A percentile compares a stretch with the other conserved stretches of the same genome.
phyloP scores from a whole-genome alignment of 2,329 filamentous ascomycete species.

The Leptographium radiaticola region DNA sequence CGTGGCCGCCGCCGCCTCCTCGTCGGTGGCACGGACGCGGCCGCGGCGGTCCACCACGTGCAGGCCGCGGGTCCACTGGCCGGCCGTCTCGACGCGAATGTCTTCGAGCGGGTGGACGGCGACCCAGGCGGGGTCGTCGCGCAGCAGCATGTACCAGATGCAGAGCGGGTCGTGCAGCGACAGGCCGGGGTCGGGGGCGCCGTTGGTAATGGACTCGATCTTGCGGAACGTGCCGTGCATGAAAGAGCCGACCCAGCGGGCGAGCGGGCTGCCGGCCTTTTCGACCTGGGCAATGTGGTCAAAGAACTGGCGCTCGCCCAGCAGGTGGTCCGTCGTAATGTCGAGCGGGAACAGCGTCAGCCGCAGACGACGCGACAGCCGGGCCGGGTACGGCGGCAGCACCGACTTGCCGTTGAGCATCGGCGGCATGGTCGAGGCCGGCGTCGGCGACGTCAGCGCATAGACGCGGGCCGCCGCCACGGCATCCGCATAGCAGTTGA shows the following conservation, averaged over 20 bases:
- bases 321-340: conserved; percentile 58
- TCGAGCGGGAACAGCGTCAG: conserved; percentile 65
- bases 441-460: conserved; percentile 61
- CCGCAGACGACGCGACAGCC: conserved; percentile 49
- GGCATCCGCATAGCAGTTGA: conserved; percentile 88
- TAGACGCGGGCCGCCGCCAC: conserved; percentile 65
- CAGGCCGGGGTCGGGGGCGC: conserved; percentile 41
- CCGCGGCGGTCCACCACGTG: conserved; percentile 67
- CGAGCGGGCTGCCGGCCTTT: conserved; percentile 55
- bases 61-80: conserved; percentile 92
- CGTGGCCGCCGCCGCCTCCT: background rate
- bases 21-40: conserved; percentile 37
- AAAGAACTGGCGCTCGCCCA: conserved; percentile 48
- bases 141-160: conserved; percentile 64
- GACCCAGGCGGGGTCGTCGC: conserved; percentile 44
- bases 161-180: conserved; percentile 68
- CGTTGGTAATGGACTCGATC: conserved; percentile 44
- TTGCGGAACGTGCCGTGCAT: conserved; percentile 58
- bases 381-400: conserved; percentile 49
- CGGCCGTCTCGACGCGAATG: conserved; percentile 75
- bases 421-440: conserved; percentile 69
- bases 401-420: conserved; percentile 35
- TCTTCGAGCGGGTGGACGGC: conserved; percentile 53
- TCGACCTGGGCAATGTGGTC: conserved; percentile 40
- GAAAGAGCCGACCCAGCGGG: conserved; percentile 60